Base-by-base conservation (phyloP, 2,329 filamentous ascomycete genomes). In the Colletotrichum caudatum region DNA sequence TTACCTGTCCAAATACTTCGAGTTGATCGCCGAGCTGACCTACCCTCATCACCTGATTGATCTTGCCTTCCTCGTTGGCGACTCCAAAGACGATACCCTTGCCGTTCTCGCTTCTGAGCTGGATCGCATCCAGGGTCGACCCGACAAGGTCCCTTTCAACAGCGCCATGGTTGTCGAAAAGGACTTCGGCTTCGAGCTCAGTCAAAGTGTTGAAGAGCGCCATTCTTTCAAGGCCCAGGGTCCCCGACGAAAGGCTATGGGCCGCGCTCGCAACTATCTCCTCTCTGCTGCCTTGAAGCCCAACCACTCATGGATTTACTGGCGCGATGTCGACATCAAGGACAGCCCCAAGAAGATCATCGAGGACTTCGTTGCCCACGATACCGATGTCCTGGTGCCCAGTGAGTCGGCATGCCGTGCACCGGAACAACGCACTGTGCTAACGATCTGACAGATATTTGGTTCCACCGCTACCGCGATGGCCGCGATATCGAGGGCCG, bases 271-370 rank as follows among this genome's bases (percentile, higher is more conserved):
- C 76, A 99, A 99, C 81, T 99, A 97, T 81, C 87, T 99, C 26
- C 89, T 99, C 2, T 89, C 91, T 41, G 87, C 94, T 0, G 92
- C 96, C 3, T 80, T 99, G 77, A 97, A 97, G 84, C 91, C 94
- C 0, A 94, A 98, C 73, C 96, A 99, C 80, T 95, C 94, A 11
- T 99, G 96, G 96, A 95, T 98, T 11, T 98, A 98, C 82, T 99
- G 96, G 96, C 90, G 96, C 72, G 96, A 99, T 80, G 95, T 97
- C 61, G 96, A 99, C 81, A 98, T 99, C 76, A 91, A 93, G 58
- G 95, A 99, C 79, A 97, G 93, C 80, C 94, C 95, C 1, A 88
- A 89, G 74, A 91, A 89, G 78, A 97, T 99, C 73, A 86, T 99
- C 44, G 95, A 99, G 83, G 96, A 99, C 78, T 97, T 99, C 76